Conservation (phyloP, 2,329 filamentous ascomycete genomes). For the Arthrobotrys conoides region DNA sequence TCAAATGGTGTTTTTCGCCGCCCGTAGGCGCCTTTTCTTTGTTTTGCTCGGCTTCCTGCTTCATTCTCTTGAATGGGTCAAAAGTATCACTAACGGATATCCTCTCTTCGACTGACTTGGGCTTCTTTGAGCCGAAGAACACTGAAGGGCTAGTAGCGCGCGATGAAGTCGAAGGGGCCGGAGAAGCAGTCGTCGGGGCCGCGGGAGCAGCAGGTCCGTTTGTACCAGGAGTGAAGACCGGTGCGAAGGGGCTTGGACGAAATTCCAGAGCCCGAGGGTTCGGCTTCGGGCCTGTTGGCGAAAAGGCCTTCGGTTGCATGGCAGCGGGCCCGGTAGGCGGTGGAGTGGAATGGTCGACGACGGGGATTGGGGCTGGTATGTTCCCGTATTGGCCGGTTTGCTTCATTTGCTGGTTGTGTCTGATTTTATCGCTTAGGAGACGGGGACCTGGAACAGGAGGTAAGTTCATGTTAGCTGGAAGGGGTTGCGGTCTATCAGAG, state of each 20-base stretch:
- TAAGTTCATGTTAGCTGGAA: conserved; percentile 57
- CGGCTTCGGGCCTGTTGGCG: conserved; percentile 74
- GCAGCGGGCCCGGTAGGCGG: conserved; percentile 80
- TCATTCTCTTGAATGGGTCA: conserved; percentile 78
- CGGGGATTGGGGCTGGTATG: conserved; percentile 69
- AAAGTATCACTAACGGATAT: conserved; percentile 73
- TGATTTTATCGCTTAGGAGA: conserved; percentile 69
- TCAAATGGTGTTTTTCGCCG: conserved; percentile 84
- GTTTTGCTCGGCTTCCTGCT: conserved; percentile 67
- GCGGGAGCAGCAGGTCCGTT: conserved; percentile 60
- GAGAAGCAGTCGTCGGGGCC: conserved; percentile 70
- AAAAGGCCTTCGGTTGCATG: conserved; percentile 62
- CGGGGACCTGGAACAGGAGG: conserved; percentile 45
- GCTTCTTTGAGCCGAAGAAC: conserved; percentile 80
- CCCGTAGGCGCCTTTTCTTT: conserved; percentile 76
- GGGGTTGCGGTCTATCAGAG: conserved; percentile 50
- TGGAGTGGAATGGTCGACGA: conserved; percentile 74
- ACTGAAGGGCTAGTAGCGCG: conserved; percentile 70
- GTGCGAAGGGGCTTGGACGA: conserved; percentile 73
- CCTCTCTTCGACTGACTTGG: conserved; percentile 73
- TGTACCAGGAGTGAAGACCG: conserved; percentile 62
- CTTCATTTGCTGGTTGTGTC: conserved; percentile 70
- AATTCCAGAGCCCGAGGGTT: conserved; percentile 85
- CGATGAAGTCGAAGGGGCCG: conserved; percentile 68
- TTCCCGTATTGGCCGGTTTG: conserved; percentile 66